Conservation (phyloP, 805 yeast species). For the Wickerhamomyces strasburgensis region DNA sequence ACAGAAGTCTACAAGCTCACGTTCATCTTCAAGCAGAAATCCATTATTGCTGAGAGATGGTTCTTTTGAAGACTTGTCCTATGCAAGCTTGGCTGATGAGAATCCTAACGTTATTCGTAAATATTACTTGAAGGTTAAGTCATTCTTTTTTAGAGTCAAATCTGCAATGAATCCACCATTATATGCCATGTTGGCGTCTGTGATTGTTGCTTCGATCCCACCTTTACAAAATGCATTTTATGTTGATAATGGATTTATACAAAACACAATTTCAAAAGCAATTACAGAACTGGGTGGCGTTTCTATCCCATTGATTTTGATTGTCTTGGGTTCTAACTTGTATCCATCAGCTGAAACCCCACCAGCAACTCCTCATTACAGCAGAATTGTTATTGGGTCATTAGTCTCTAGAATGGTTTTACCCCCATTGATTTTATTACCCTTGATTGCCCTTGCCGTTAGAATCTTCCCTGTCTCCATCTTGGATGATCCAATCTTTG, state of each 20-base stretch:
- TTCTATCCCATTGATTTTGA: constrained; percentile 70
- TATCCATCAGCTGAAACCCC: constrained; percentile 66
- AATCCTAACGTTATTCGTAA: too few species aligned
- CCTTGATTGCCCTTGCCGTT: constrained; percentile 59
- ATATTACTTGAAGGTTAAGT: not conserved
- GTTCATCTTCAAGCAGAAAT: not conserved
- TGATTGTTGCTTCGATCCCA: constrained; percentile 65
- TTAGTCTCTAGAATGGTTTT: constrained; percentile 72
- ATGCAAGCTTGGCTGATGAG: not conserved
- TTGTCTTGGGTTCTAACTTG: constrained; percentile 74
- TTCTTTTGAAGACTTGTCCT: not conserved
- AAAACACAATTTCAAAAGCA: constrained; percentile 60
- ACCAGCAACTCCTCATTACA: constrained; percentile 57
- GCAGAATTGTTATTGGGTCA: constrained; percentile 62
- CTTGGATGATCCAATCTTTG: constrained; percentile 75
- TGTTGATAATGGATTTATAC: constrained; percentile 53
- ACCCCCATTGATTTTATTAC: constrained; percentile 64
- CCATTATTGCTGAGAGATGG: not conserved
- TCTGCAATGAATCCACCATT: constrained; percentile 75
- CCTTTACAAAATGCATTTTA: constrained; percentile 52
- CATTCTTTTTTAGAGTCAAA: constrained; percentile 23
- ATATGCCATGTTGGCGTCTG: constrained; percentile 67
- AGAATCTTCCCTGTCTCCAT: constrained; percentile 62
- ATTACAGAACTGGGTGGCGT: constrained; percentile 65
- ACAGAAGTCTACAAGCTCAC: constrained; percentile 1